Conservation (phyloP, 176 grass and related monocot genomes). For the Hordeum vulgare region MorexV3_pseudomolecules_assembly NC_058520.1:177653570-177654069, state of each 20-base stretch:
- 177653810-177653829: conserved; percentile 99
- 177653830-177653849: conserved; percentile 78
- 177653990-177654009: conserved; percentile 93
- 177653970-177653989: conserved; percentile 82
- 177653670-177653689: conserved; percentile 87
- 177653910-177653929: not conserved
- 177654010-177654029: conserved; percentile 5
- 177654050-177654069: conserved; percentile 1
- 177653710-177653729: conserved; percentile 72
- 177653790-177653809: conserved; percentile 90
- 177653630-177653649: conserved; percentile 78
- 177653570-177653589: conserved; percentile 98
- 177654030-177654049: conserved; percentile 2
- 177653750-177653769: conserved; percentile 99
- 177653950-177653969: conserved; percentile 60
- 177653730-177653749: conserved; percentile 91
- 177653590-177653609: conserved; percentile 90
- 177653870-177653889: not conserved
- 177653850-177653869: conserved; percentile 37
- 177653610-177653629: conserved; percentile 73
- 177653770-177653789: conserved; percentile 93
- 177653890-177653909: conserved; percentile 13
- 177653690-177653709: conserved; percentile 80
- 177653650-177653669: conserved; percentile 74
- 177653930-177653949: conserved; percentile 44